phyloP scores from a whole-genome alignment of 257 asterid genomes.

The Scutellaria barbata region DNA sequence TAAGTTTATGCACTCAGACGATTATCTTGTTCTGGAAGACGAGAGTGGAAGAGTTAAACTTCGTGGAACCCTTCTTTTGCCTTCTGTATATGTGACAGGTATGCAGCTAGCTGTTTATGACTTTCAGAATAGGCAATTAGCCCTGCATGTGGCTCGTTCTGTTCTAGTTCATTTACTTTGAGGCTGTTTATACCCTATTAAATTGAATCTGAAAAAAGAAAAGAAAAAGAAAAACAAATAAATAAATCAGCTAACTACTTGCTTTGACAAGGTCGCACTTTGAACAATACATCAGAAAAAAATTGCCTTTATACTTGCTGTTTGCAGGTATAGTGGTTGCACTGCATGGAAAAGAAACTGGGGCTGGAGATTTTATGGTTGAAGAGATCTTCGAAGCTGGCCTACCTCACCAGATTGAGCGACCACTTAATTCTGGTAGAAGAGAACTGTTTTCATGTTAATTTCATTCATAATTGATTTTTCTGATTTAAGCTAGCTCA shows the following conservation, averaged over 20 bases:
- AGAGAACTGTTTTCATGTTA: slow-evolving; percentile 22
- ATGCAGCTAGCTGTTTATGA: slow-evolving; percentile 33
- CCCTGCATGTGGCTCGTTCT: neutral
- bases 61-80: slow-evolving; percentile 60
- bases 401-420: slow-evolving; percentile 81
- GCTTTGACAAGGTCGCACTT: slow-evolving; percentile 9
- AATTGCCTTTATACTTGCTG: slow-evolving; percentile 17
- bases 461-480: neutral
- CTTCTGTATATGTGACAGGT: slow-evolving; percentile 91
- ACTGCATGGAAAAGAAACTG: slow-evolving; percentile 85
- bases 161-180: slow-evolving; percentile 20
- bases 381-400: slow-evolving; percentile 89
- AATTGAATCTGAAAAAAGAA: slow-evolving; percentile 15
- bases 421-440: slow-evolving; percentile 65
- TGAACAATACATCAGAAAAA: neutral
- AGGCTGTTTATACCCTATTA: slow-evolving; percentile 15
- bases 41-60: slow-evolving; percentile 97
- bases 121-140: slow-evolving; percentile 7
- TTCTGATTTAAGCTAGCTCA: too few species aligned
- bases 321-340: slow-evolving; percentile 78
- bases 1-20: slow-evolving; percentile 75
- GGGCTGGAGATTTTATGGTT: slow-evolving; percentile 82
- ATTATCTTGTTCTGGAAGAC: slow-evolving; percentile 83
- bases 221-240: neutral
- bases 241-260: slow-evolving; percentile 12